These are phyloP conservation scores for Trichoderma breve DNA, from an alignment of 2,329 filamentous ascomycete genomes.

Conservation along the genomic window DNA sequence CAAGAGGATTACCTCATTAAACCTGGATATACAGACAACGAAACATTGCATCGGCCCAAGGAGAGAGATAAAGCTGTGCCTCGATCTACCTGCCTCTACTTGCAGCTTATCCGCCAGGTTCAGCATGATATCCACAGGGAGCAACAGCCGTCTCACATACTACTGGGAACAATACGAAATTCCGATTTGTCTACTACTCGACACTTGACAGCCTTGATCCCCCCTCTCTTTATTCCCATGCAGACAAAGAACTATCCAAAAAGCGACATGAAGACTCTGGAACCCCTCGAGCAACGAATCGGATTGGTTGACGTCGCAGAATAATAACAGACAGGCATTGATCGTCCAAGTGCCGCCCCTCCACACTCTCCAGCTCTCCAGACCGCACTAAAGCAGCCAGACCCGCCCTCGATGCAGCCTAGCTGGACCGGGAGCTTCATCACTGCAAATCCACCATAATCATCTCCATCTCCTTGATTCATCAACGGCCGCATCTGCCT, in stretches of 20 bases:
- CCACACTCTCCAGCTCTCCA: neutral
- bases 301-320: neutral
- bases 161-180: neutral
- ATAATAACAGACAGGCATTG: neutral
- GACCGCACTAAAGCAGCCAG: slow-evolving; percentile 5
- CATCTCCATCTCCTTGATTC: neutral
- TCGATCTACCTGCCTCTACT: neutral
- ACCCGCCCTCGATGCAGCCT: slow-evolving; percentile 12
- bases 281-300: neutral
- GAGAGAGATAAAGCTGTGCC: neutral
- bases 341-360: neutral
- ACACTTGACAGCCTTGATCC: neutral
- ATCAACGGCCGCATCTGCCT: slow-evolving; percentile 13
- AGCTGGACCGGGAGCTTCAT: slow-evolving; percentile 3
- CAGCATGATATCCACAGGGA: neutral
- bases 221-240: neutral
- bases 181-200: neutral
- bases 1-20: neutral
- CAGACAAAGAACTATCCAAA: neutral
- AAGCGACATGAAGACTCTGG: neutral
- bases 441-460: neutral
- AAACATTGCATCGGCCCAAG: neutral
- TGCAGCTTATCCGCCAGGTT: neutral
- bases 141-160: neutral
- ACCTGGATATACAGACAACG: neutral